Evolutionary conservation across 2,329 filamentous ascomycete genomes (phyloP), one percentile per base, ranked within the genome.

Genomic region (Diaporthe citriasiana): DNA sequence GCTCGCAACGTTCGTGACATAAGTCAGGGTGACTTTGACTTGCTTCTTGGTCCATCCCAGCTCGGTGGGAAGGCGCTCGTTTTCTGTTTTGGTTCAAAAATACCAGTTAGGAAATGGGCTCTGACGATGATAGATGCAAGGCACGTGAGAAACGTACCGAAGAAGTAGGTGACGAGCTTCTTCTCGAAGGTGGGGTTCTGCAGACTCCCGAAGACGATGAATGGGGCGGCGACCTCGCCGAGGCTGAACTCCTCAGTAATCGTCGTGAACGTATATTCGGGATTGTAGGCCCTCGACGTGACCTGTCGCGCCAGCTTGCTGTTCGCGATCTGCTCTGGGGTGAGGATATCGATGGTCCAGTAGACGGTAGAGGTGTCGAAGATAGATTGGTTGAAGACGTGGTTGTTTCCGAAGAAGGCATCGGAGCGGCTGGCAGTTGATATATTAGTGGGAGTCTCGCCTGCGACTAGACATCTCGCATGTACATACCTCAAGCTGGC

Each of bases 351-450:
- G 0, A 73, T 80, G 0, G 84, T 87, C 86, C 87, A 90, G 80
- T 85, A 89, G 6, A 77, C 73, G 51, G 77, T 81, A 0, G 84
- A 84, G 72, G 84, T 79, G 69, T 86, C 83, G 78, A 89, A 90
- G 75, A 89, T 78, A 3, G 83, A 85, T 70, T 85, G 80, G 79
- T 90, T 89, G 82, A 90, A 90, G 72, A 85, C 72, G 76, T 87
- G 83, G 76, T 87, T 86, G 79, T 87, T 85, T 30, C 88, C 88
- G 70, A 88, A 84, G 82, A 81, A 86, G 12, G 83, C 85, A 74
- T 90, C 88, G 1, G 82, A 77, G 42, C 87, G 87, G 51, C 84
- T 87, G 42, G 12, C 17, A 9, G 27, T 45, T 63, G 19, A 22
- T 5, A 45, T 50, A 30, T 65, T 35, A 65, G 60, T 35, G 60